A percentile compares a stretch with the other conserved stretches of the same genome.
Evolutionary conservation across 441 rosid genomes (phyloP).

Genomic region (Bruguiera hainesii): DNA sequence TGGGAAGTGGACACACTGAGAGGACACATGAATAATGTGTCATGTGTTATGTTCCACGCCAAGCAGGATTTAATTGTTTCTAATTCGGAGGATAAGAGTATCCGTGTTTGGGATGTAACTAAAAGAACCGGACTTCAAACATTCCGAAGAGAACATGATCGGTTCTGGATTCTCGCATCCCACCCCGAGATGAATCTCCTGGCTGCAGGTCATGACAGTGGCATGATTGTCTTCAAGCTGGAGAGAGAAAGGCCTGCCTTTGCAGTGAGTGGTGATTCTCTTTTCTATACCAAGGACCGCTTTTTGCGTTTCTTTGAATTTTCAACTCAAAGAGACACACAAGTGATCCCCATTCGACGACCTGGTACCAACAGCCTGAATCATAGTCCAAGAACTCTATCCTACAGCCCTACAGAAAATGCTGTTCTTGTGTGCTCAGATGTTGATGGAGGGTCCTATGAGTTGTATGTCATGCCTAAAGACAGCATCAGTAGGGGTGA

Average conservation of each 20-base stretch:
- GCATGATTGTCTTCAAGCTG: slow-evolving; percentile 75
- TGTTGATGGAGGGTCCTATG: slow-evolving; percentile 72
- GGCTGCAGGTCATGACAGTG: slow-evolving; percentile 86
- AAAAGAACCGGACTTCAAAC: slow-evolving; percentile 70
- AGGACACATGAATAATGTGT: slow-evolving; percentile 76
- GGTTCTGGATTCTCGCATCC: slow-evolving; percentile 74
- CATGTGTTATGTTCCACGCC: slow-evolving; percentile 74
- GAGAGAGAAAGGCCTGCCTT: slow-evolving; percentile 84
- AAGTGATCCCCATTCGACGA: slow-evolving; percentile 60
- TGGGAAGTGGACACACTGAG: slow-evolving; percentile 80
- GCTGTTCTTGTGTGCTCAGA: slow-evolving; percentile 72
- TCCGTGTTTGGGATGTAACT: slow-evolving; percentile 79
- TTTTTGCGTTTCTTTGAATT: slow-evolving; percentile 58
- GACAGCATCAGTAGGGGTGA: slow-evolving; percentile 60
- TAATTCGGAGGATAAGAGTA: slow-evolving; percentile 73
- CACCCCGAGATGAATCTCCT: slow-evolving; percentile 74
- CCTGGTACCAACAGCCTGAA: slow-evolving; percentile 62
- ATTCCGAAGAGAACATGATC: slow-evolving; percentile 69
- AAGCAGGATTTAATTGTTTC: slow-evolving; percentile 76
- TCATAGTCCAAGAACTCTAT: slow-evolving; percentile 68
- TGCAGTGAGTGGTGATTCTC: slow-evolving; percentile 56
- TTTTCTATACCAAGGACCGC: slow-evolving; percentile 63
- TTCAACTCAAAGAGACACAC: slow-evolving; percentile 56
- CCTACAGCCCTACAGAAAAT: slow-evolving; percentile 72
- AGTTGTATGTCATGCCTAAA: slow-evolving; percentile 61